These are phyloP conservation scores for Uncinocarpus reesii DNA, from an alignment of 2,329 filamentous ascomycete genomes.

Conservation along the genomic window DNA sequence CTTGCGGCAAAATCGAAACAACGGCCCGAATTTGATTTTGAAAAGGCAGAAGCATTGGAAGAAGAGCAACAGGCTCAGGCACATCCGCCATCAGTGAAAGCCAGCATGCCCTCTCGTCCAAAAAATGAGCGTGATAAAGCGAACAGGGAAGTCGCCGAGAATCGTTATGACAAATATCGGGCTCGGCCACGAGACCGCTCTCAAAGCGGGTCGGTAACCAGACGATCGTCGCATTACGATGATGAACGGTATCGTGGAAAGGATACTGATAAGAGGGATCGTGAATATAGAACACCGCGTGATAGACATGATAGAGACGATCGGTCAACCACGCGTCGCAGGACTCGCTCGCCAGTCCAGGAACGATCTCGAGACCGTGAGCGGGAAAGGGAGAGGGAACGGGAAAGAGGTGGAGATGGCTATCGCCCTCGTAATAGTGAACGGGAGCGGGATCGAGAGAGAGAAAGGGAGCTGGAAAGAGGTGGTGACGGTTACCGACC, in stretches of 20 bases:
- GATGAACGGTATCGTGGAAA: slow-evolving; percentile 12
- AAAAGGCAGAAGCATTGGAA: slow-evolving; percentile 36
- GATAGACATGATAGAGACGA: slow-evolving; percentile 23
- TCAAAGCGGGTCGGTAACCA: slow-evolving; percentile 20
- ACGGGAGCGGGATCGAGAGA: slow-evolving; percentile 13
- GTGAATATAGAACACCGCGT: slow-evolving; percentile 16
- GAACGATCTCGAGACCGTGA: slow-evolving; percentile 9
- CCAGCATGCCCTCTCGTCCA: slow-evolving; percentile 1
- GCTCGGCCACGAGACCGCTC: slow-evolving; percentile 23
- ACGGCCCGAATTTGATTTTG: slow-evolving; percentile 44
- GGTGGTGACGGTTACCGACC: slow-evolving; percentile 5
- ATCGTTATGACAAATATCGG: slow-evolving; percentile 7
- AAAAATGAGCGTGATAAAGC: slow-evolving; percentile 8
- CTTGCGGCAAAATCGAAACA: slow-evolving; percentile 43
- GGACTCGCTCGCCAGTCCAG: slow-evolving; percentile 24
- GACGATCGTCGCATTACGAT: slow-evolving; percentile 20
- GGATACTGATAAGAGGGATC: slow-evolving; percentile 7
- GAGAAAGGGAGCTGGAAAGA: slow-evolving; percentile 4
- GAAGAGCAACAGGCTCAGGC: slow-evolving; percentile 18
- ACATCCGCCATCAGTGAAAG: neutral
- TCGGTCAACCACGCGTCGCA: slow-evolving; percentile 25
- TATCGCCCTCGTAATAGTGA: slow-evolving; percentile 4
- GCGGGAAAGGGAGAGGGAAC: slow-evolving; percentile 5
- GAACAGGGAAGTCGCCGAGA: slow-evolving; percentile 9
- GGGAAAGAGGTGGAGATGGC: neutral